A percentile compares a stretch with the other conserved stretches of the same genome.
Conservation (phyloP, 2,329 filamentous ascomycete genomes). For the Monilinia vaccinii-corymbosi region DNA sequence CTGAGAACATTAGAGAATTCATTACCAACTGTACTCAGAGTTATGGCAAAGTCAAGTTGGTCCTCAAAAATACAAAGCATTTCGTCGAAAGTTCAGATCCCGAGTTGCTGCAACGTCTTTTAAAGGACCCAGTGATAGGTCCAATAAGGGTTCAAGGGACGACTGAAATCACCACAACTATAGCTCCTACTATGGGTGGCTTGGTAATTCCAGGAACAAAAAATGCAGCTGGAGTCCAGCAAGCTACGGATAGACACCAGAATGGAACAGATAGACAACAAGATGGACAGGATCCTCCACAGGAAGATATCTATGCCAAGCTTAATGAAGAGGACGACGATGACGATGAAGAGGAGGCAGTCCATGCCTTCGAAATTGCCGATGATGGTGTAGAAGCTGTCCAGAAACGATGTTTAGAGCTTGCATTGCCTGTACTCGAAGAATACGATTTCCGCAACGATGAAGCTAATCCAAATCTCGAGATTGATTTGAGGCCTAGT, state of each 20-base stretch:
- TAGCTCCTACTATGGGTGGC: constrained; percentile 76
- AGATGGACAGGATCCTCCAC: constrained; percentile 44
- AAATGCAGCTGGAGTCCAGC: constrained; percentile 78
- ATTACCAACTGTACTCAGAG: constrained; percentile 71
- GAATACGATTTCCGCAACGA: constrained; percentile 98
- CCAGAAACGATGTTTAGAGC: constrained; percentile 78
- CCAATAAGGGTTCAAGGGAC: constrained; percentile 63
- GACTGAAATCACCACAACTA: constrained; percentile 66
- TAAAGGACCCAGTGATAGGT: constrained; percentile 76
- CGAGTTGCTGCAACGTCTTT: constrained; percentile 73
- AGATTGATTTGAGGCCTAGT: constrained; percentile 84
- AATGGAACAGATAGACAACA: constrained; percentile 33
- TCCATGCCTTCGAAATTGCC: constrained; percentile 87
- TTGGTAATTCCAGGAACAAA: constrained; percentile 92
- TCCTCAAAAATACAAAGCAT: constrained; percentile 89
- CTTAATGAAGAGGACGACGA: constrained; percentile 72
- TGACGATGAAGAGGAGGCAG: constrained; percentile 76
- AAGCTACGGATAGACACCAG: constrained; percentile 45
- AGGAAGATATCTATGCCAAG: constrained; percentile 61
- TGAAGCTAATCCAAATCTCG: constrained; percentile 76
- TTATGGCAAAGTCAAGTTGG: constrained; percentile 92
- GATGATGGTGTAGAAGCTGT: constrained; percentile 77
- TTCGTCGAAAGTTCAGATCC: constrained; percentile 90
- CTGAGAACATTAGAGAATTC: constrained; percentile 70
- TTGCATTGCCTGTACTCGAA: constrained; percentile 81